Evolutionary conservation across 768 basidiomycete species (phyloP), one percentile per base, ranked within the genome.

Genomic region (Porpolomopsis calyptriformis): DNA sequence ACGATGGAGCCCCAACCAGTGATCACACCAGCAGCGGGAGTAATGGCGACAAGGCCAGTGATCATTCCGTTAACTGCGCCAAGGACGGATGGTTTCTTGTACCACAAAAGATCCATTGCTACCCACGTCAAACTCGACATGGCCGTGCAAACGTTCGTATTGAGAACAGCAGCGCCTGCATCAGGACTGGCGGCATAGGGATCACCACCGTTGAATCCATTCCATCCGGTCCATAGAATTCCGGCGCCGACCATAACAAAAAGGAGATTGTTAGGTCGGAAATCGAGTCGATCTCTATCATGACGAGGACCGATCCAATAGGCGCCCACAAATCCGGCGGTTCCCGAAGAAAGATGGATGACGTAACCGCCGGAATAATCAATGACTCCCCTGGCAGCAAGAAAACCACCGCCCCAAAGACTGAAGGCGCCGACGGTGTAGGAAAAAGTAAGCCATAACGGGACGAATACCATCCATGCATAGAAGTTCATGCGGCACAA

Each of bases 191-290:
- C 46, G 5, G 46, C 37, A 24, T 47, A 47, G 14, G 46, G 46
- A 40, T 47, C 46, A 20, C 46, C 46, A 40, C 46, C 46, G 40
- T 47, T 47, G 25, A 47, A 47, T 19, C 46, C 46, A 25, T 47
- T 47, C 46, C 46, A 47, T 22, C 46, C 46, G 26, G 23, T 47
- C 46, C 46, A 47, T 6, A 47, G 39, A 22, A 47, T 47, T 14
- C 46, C 46, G 1, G 25, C 46, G 16, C 46, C 46, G 40, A 47
- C 35, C 6, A 47, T 22, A 14, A 47, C 46, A 12, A 47, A 26
- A 19, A 47, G 38, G n/a, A 47, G 26, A 26, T 47, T 47, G 19
- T 47, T 47, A 8, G 46, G 46, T 14, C 38, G 24, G 37, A 40
- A 39, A 19, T 40, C 18, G 2, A 29, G 4, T 11, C 46, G 46